A percentile compares a stretch with the other conserved stretches of the same genome.
Conservation (phyloP, 1,284 basidiomycete genomes). For the Ustilago nuda region DNA sequence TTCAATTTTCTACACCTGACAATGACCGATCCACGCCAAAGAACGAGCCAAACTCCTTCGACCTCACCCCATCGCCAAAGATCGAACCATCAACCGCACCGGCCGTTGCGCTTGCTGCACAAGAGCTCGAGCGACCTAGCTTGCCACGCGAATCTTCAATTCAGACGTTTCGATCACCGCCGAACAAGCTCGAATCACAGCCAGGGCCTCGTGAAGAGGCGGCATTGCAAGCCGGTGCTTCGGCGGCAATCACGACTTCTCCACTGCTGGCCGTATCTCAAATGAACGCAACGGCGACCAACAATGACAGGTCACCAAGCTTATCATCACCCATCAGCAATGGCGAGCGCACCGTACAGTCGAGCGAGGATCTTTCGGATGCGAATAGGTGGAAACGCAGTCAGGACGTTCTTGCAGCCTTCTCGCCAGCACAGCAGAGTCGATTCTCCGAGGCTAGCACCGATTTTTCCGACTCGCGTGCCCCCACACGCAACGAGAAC, state of each 20-base stretch:
- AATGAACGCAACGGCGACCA: background rate
- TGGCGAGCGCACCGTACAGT: conserved; percentile 30
- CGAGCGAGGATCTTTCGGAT: conserved; percentile 20
- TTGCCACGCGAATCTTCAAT: conserved; percentile 39
- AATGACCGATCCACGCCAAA: conserved; percentile 15
- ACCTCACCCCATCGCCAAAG: conserved; percentile 15
- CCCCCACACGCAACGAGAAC: conserved; percentile 43
- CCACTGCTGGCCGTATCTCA: conserved; percentile 6
- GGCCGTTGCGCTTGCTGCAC: background rate
- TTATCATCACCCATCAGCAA: conserved; percentile 15
- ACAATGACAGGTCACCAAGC: background rate
- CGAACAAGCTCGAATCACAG: conserved; percentile 34
- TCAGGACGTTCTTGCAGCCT: conserved; percentile 24
- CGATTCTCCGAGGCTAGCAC: conserved; percentile 56
- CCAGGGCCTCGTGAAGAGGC: conserved; percentile 38
- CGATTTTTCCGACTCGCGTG: conserved; percentile 39
- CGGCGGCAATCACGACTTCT: conserved; percentile 18
- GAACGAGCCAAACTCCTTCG: conserved; percentile 4
- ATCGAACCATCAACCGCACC: background rate
- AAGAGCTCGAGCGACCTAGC: conserved; percentile 3
- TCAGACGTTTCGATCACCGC: conserved; percentile 33
- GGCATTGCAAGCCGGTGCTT: conserved; percentile 34
- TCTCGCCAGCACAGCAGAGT: conserved; percentile 43
- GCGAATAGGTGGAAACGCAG: conserved; percentile 25
- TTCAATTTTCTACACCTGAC: conserved; percentile 22